These are phyloP conservation scores for Exophiala xenobiotica DNA, from an alignment of 2,329 filamentous ascomycete species.

Conservation along the genomic window DNA sequence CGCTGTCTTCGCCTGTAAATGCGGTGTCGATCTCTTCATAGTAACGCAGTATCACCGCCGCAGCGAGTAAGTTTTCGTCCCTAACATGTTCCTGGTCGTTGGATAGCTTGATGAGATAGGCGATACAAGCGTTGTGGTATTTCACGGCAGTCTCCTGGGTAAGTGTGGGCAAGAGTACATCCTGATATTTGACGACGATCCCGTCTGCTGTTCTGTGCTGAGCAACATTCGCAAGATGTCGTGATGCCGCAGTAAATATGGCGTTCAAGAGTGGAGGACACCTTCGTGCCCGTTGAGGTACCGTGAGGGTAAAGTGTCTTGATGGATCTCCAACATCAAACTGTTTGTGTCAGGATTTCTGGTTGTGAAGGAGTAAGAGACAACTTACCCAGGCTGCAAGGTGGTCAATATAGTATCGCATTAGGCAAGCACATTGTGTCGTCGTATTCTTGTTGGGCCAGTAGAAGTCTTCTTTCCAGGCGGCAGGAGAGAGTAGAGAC, in stretches of 20 bases:
- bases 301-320: constrained; percentile 25
- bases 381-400: constrained; percentile 29
- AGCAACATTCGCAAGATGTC: constrained; percentile 24
- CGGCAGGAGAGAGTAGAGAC: constrained; percentile 24
- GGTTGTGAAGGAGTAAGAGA: not conserved
- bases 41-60: constrained; percentile 57
- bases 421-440: constrained; percentile 30
- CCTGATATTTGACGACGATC: constrained; percentile 22
- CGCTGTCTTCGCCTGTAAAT: constrained; percentile 43
- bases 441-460: constrained; percentile 31
- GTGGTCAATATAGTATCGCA: constrained; percentile 32
- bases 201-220: constrained; percentile 20
- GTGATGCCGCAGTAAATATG: constrained; percentile 29
- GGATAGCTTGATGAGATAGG: constrained; percentile 33
- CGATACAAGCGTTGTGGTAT: constrained; percentile 34
- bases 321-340: constrained; percentile 31
- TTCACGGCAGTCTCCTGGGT: constrained; percentile 30
- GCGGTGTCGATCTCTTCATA: constrained; percentile 55
- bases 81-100: constrained; percentile 40
- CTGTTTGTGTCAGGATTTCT: constrained; percentile 17
- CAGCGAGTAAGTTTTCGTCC: constrained; percentile 55
- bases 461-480: constrained; percentile 30
- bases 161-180: constrained; percentile 25
- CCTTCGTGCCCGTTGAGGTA: constrained; percentile 28
- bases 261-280: constrained; percentile 30